Conservation (phyloP, 108 stramenopile species). For the Nannochloropsis gaditana region DNA sequence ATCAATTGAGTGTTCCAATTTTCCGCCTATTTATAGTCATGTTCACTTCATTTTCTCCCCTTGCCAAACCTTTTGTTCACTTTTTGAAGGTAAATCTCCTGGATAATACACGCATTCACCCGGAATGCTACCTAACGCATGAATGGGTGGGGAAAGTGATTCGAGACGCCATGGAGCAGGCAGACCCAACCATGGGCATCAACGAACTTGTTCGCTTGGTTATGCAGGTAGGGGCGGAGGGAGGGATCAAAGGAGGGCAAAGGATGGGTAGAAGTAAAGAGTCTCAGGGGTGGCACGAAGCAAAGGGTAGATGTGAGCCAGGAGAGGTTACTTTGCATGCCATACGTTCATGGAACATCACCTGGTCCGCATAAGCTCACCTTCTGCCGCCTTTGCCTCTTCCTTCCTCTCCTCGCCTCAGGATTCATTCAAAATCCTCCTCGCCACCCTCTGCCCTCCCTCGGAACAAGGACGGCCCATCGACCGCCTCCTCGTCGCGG, state of each 20-base stretch:
- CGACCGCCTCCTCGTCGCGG: not conserved
- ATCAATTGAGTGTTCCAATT: too few species aligned
- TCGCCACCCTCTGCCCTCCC: not conserved
- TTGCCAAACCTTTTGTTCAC: not conserved
- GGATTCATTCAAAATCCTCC: not conserved
- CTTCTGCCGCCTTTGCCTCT: not conserved
- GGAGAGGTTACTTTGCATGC: not conserved
- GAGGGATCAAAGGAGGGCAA: not conserved
- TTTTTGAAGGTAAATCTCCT: constrained; percentile 33
- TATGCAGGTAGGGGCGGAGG: not conserved
- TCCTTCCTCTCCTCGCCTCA: not conserved
- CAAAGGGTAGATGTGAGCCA: not conserved
- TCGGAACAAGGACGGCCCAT: not conserved
- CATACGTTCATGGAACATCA: not conserved
- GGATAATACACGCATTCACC: constrained; percentile 53
- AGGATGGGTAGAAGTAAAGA: too few species aligned
- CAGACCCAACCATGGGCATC: not conserved
- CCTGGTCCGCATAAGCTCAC: not conserved
- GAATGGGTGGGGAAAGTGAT: constrained; percentile 49
- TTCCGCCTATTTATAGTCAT: too few species aligned
- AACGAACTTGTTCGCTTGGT: not conserved
- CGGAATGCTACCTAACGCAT: constrained; percentile 54
- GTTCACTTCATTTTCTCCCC: too few species aligned
- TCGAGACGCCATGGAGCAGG: constrained; percentile 47
- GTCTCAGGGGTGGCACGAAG: not conserved